Evolutionary conservation across 2,329 filamentous ascomycete genomes (phyloP).

Genomic region (Diaporthe citrichinensis): DNA sequence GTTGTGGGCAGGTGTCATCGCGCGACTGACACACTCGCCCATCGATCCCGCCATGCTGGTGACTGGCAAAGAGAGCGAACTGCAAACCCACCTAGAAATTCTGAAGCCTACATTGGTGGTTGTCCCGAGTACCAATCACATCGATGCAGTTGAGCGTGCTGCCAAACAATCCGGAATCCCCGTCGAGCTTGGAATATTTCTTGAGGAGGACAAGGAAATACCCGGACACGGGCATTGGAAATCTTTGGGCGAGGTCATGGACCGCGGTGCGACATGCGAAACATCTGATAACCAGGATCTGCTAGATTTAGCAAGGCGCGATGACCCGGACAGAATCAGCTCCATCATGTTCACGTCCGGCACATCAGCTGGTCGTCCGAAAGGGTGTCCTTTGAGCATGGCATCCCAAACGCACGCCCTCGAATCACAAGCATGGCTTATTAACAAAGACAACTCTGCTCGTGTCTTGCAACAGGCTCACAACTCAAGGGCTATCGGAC

Average conservation of each 20-base stretch:
- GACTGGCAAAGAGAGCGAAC: background rate
- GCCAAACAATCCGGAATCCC: background rate
- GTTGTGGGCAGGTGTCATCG: background rate
- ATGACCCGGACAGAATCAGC: background rate
- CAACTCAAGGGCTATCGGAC: background rate
- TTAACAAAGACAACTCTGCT: background rate
- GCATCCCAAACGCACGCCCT: constrained; percentile 3
- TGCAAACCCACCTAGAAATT: background rate
- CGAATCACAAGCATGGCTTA: constrained; percentile 1
- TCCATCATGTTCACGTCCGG: constrained; percentile 10
- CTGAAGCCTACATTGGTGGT: background rate
- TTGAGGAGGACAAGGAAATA: background rate
- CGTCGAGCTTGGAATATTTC: background rate
- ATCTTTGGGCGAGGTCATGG: background rate
- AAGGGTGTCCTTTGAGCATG: background rate
- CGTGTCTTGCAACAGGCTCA: background rate
- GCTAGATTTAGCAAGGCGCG: background rate
- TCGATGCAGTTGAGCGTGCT: background rate
- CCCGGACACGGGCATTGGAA: background rate
- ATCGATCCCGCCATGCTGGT: background rate
- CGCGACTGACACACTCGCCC: background rate
- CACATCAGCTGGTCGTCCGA: background rate
- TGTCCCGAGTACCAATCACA: background rate
- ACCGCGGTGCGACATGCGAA: background rate
- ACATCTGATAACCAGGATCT: background rate